Evolutionary conservation across 805 yeast species (phyloP).

Genomic region (Starmerella cellae): DNA sequence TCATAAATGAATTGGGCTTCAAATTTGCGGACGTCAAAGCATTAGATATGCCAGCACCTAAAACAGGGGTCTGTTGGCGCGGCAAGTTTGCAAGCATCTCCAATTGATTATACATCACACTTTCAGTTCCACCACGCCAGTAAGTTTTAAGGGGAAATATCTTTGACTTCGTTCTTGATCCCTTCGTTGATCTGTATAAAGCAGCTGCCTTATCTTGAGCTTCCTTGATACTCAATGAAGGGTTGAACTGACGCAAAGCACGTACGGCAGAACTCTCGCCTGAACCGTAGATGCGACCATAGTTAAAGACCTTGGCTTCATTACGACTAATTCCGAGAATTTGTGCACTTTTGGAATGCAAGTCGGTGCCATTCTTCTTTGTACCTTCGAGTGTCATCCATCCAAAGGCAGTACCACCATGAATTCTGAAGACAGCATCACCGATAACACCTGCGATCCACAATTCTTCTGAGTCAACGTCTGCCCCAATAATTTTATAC

Average conservation of each 20-base stretch:
- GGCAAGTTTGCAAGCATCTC: slow-evolving; percentile 77
- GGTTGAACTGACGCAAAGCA: slow-evolving; percentile 72
- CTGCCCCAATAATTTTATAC: slow-evolving; percentile 91
- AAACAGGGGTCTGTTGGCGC: slow-evolving; percentile 73
- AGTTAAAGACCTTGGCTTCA: slow-evolving; percentile 90
- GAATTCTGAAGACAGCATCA: slow-evolving; percentile 74
- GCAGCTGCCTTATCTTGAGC: slow-evolving; percentile 52
- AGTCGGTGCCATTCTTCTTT: slow-evolving; percentile 78
- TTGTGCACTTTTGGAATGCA: slow-evolving; percentile 85
- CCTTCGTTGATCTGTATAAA: slow-evolving; percentile 75
- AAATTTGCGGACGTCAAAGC: slow-evolving; percentile 61
- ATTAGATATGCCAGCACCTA: slow-evolving; percentile 86
- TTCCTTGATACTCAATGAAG: slow-evolving; percentile 48
- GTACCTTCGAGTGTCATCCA: slow-evolving; percentile 99
- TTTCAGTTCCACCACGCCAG: slow-evolving; percentile 79
- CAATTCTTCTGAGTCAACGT: slow-evolving; percentile 93
- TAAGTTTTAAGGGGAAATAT: slow-evolving; percentile 22
- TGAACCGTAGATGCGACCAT: slow-evolving; percentile 96
- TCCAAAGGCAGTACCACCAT: slow-evolving; percentile 93
- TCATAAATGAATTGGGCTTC: slow-evolving; percentile 49
- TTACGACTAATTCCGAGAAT: slow-evolving; percentile 79
- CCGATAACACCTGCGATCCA: slow-evolving; percentile 97
- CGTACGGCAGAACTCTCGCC: slow-evolving; percentile 82
- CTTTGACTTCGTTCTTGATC: slow-evolving; percentile 32
- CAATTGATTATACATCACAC: slow-evolving; percentile 75